Evolutionary conservation across 2,329 filamentous ascomycete genomes (phyloP).

Genomic region (Colletotrichum sp.): DNA sequence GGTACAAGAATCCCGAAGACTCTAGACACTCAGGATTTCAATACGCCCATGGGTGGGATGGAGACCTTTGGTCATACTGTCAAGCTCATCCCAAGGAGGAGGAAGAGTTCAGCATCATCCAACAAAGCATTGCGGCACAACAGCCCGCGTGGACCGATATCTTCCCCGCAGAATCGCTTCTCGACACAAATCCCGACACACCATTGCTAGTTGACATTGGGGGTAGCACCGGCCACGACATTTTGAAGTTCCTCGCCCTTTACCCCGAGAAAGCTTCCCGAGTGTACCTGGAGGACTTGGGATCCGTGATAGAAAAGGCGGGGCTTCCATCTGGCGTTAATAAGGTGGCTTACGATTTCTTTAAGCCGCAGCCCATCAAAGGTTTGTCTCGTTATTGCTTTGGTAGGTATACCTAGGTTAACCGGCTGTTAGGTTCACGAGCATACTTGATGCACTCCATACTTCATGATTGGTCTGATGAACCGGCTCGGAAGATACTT

Average conservation of each 20-base stretch:
- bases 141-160: background rate
- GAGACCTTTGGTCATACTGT: background rate
- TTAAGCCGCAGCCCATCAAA: constrained; percentile 37
- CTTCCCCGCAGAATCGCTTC: background rate
- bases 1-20: background rate
- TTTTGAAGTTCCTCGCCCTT: background rate
- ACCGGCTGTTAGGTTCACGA: constrained; percentile 34
- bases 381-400: background rate
- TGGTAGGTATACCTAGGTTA: rapidly evolving
- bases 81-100: background rate
- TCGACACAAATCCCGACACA: background rate
- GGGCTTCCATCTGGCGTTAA: background rate
- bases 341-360: constrained; percentile 37
- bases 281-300: background rate
- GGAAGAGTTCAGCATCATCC: background rate
- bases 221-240: background rate
- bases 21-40: background rate
- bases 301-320: background rate
- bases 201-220: background rate
- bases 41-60: background rate
- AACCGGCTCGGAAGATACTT: constrained; percentile 42
- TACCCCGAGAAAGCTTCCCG: background rate
- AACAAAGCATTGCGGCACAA: background rate
- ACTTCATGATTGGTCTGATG: constrained; percentile 61
- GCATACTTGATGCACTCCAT: constrained; percentile 59